Percentiles rank a stretch among this genome's conserved stretches.
Conservation (phyloP, 1,139 yeast species). For the Zygoascus sp. region DNA sequence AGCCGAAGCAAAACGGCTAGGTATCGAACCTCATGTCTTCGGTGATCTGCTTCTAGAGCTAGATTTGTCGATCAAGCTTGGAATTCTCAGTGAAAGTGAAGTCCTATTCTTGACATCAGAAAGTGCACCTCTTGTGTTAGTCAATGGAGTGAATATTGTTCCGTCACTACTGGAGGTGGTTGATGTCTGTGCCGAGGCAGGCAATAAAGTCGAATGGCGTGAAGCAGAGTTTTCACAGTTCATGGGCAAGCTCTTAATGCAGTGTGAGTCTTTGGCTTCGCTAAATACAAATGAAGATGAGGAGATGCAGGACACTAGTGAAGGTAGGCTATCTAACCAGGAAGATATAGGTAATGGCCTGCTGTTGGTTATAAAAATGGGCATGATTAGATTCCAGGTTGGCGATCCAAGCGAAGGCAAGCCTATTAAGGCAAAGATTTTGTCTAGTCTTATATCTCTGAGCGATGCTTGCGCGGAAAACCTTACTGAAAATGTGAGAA, state of each 20-base stretch:
- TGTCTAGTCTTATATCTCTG: background rate
- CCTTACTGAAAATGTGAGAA: slow-evolving; percentile 5
- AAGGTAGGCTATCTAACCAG: background rate
- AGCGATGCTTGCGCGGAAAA: background rate
- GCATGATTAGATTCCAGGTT: slow-evolving; percentile 4
- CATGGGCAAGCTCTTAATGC: background rate
- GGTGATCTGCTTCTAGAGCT: slow-evolving; percentile 41
- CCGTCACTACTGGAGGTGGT: slow-evolving; percentile 27
- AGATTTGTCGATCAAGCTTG: slow-evolving; percentile 32
- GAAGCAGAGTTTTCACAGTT: background rate
- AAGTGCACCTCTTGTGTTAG: slow-evolving; percentile 41
- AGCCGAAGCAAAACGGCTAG: slow-evolving; percentile 6
- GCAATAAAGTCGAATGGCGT: background rate
- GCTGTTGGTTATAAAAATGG: slow-evolving; percentile 4
- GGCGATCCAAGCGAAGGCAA: background rate
- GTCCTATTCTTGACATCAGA: slow-evolving; percentile 43
- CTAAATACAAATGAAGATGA: background rate
- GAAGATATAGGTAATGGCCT: background rate
- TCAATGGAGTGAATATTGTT: slow-evolving; percentile 20
- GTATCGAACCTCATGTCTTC: slow-evolving; percentile 18
- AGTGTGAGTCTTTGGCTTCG: background rate
- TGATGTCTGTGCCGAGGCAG: slow-evolving; percentile 26
- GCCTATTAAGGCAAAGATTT: background rate
- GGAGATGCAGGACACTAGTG: background rate
- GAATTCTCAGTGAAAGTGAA: slow-evolving; percentile 40